A percentile compares a stretch with the other conserved stretches of the same genome.
These are phyloP conservation scores for Nemania bipapillata DNA, from an alignment of 2,329 filamentous ascomycete genomes.

Conservation along the genomic window DNA sequence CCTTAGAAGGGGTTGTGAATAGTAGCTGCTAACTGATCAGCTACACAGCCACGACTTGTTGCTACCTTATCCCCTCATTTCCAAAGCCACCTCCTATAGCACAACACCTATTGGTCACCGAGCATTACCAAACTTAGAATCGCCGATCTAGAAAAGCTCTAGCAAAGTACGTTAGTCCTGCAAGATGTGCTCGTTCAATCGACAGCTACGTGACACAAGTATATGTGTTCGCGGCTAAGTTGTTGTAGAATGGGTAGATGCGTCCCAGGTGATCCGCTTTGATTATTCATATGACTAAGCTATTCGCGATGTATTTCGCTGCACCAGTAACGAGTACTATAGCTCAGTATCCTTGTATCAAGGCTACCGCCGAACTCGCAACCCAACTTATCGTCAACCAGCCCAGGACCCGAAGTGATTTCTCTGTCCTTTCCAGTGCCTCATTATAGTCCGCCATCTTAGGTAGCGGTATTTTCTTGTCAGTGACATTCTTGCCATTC, in stretches of 20 bases:
- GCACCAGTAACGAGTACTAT: too few relatives aligned
- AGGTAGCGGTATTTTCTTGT: slow-evolving; percentile 41
- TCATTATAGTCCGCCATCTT: slow-evolving; percentile 48
- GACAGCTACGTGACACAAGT: too few relatives aligned
- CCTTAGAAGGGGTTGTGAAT: too few relatives aligned
- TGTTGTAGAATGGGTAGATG: too few relatives aligned
- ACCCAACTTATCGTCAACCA: slow-evolving; percentile 42
- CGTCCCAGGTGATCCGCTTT: too few relatives aligned
- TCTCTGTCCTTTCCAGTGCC: slow-evolving; percentile 42
- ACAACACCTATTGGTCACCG: not conserved
- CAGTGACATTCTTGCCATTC: slow-evolving; percentile 35
- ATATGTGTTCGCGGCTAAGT: too few relatives aligned
- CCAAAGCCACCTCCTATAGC: not conserved
- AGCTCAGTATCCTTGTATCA: slow-evolving; percentile 40
- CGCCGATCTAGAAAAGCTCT: too few relatives aligned
- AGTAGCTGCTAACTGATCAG: not conserved
- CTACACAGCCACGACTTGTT: not conserved
- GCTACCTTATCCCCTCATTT: not conserved
- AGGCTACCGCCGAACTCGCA: slow-evolving; percentile 37
- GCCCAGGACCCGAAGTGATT: slow-evolving; percentile 41
- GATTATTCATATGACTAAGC: not conserved
- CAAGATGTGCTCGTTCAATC: too few relatives aligned
- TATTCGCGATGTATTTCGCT: too few relatives aligned
- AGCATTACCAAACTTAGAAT: too few relatives aligned
- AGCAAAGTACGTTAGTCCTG: too few relatives aligned